Evolutionary conservation across 257 asterid species (phyloP), one percentile per base, ranked within the genome.

Genomic region (Verbena officinalis): DNA sequence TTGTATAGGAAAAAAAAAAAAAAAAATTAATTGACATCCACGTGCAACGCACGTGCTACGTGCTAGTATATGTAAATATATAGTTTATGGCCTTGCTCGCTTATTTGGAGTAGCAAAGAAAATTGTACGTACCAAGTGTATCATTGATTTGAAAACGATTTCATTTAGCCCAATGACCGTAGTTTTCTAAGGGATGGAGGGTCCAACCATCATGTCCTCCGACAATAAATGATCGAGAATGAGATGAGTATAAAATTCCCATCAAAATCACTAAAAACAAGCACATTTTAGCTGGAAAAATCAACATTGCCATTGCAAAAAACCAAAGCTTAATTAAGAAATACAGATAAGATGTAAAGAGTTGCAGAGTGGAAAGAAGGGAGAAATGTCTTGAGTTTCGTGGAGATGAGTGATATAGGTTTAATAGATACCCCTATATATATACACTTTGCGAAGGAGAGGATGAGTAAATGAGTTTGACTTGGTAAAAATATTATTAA

Each of bases 161-260:
- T 68, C 66, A 40, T 48, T 65, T 38, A 0, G 84, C 72, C 88
- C 84, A 82, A 14, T 58, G 73, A 7, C 4, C 59, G 38, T 82
- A 77, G 15, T 62, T 74, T 17, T 79, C 73, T 0, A 70, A 59
- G 15, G 84, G 81, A 2, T 66, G 50, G 14, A 63, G 61, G 5
- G 64, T 62, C 86, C 86, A 84, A 11, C 86, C 86, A 21, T 74
- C 77, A 5, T 49, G 66, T 1, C 65, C 84, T 1, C 91, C 91
- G 23, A 75, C 86, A 14, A 73, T 39, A 20, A 77, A 76, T 4
- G 57, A 73, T 31, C 22, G 43, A 62, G 86, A 86, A 21, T 67
- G 44, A 49, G 69, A 66, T 5, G 68, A 73, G 31, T 67, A 50
- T 65, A 72, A 17, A 45, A 65, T 45, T 5, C 65, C 74, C 55